Percentiles rank a stretch among this genome's conserved stretches.
phyloP scores from a whole-genome alignment of 2,329 filamentous ascomycete genomes.

The Falciphora oryzae region DNA sequence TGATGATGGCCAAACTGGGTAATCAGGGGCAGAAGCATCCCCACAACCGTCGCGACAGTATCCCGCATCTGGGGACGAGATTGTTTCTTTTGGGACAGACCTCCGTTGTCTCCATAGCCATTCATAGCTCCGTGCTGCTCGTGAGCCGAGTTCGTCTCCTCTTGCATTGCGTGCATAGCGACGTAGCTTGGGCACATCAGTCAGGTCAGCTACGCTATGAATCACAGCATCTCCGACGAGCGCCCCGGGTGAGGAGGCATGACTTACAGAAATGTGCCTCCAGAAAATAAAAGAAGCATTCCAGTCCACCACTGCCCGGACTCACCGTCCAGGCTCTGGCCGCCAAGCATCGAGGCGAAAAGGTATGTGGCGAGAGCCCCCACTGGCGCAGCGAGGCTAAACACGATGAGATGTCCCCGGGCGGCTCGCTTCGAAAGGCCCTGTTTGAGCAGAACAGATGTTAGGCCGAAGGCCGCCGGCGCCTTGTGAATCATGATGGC shows the following conservation, averaged over 20 bases:
- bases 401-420: conserved; percentile 78
- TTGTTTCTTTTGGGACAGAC: conserved; percentile 41
- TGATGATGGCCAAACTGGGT: conserved; percentile 76
- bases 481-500: conserved; percentile 98
- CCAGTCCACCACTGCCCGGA: conserved; percentile 82
- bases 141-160: conserved; percentile 50
- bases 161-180: conserved; percentile 97
- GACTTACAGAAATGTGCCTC: conserved; percentile 87
- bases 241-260: background rate
- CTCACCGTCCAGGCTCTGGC: conserved; percentile 48
- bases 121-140: conserved; percentile 45
- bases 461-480: conserved; percentile 90
- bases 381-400: conserved; percentile 83
- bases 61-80: conserved; percentile 58
- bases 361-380: conserved; percentile 82
- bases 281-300: conserved; percentile 89
- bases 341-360: conserved; percentile 66
- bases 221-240: background rate
- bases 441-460: conserved; percentile 83
- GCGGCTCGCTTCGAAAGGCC: conserved; percentile 83
- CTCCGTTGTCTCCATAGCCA: conserved; percentile 46
- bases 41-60: conserved; percentile 63
- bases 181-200: conserved; percentile 62
- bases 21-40: conserved; percentile 72
- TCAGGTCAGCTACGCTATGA: background rate